Evolutionary conservation across 2,329 filamentous ascomycete species (phyloP), one percentile per base, ranked within the genome.

Genomic region (Talaromyces sp.): DNA sequence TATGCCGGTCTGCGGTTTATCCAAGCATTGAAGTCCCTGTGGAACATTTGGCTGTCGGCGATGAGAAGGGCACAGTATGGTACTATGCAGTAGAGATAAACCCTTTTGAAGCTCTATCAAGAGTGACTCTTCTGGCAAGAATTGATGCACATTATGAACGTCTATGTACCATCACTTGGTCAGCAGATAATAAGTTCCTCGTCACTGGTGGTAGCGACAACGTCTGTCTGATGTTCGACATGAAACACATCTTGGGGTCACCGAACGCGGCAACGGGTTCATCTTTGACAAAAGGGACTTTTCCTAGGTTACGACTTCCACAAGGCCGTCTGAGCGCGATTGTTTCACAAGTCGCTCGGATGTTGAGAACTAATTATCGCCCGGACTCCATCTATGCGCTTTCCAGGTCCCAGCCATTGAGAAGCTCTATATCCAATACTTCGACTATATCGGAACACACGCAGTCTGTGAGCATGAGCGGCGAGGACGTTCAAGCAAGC

Each of bases 181-280:
- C 91, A 3, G 77, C 79, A 2, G 84, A 89, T 66, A 91, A 91
- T 3, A 80, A 80, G 2, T 80, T 86, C 36, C 92, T 99, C 70
- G 91, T 90, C 13, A 91, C 89, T 4, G 92, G 94, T 6, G 91
- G 89, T 22, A 97, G 99, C 69, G 94, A 99, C 76, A 97, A 97
- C 67, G 74, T 85, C 2, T 95, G 93, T 68, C 89, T 86, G 64
- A 79, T 97, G 1, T 96, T 95, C 70, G 84, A 92, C 55, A 81
- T 83, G 2, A 79, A 81, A 50, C 80, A 83, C 46, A 62, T 53
- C 51, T 57, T 33, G 46, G 35, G 36, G 25, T 43, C 28, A 25
- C 10, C 17, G 17, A 41, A 9, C 31, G 25, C 28, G 28, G 33
- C 19, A 51, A 25, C 31, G 31, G n/a, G 17, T 19, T 17, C 28